Conservation (phyloP, 2,329 filamentous ascomycete species). For the Lanzia echinophila region DNA sequence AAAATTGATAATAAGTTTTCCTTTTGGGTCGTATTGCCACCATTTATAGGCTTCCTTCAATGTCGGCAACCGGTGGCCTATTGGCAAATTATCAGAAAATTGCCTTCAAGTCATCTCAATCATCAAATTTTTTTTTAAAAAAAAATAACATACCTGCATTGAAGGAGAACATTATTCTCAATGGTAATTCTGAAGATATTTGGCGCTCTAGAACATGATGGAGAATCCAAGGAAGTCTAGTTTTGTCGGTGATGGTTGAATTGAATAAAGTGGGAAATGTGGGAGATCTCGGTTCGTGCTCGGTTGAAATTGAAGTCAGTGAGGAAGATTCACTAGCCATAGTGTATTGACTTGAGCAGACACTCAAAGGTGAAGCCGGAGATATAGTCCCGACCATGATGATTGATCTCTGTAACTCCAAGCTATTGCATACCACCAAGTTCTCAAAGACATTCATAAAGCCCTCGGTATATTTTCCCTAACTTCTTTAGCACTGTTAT, state of each 20-base stretch:
- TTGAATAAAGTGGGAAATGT: background rate
- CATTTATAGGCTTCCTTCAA: slow-evolving; percentile 21
- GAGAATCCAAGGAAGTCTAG: slow-evolving; percentile 21
- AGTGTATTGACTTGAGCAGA: no score
- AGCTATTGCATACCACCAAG: no score
- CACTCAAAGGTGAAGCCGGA: no score
- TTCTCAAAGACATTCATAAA: no score
- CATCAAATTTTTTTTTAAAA: background rate
- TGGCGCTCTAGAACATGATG: slow-evolving; percentile 18
- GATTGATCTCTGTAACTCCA: no score
- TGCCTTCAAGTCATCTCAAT: background rate
- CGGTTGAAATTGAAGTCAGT: no score
- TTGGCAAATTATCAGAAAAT: background rate
- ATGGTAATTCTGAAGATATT: slow-evolving; percentile 16
- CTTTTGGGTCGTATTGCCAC: slow-evolving; percentile 23
- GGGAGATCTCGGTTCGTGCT: no score
- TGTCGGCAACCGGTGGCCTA: slow-evolving; percentile 21
- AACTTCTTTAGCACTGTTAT: no score
- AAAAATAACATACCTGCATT: slow-evolving; percentile 22
- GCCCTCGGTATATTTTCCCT: no score
- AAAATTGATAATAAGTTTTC: slow-evolving; percentile 18
- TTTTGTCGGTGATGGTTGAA: slow-evolving; percentile 8
- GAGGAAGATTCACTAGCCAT: no score
- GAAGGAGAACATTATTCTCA: slow-evolving; percentile 27
- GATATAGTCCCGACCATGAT: no score